Evolutionary conservation across 495 filamentous ascomycete genomes (phyloP), one percentile per base, ranked within the genome.

Genomic region (Aspergillus diversus): DNA sequence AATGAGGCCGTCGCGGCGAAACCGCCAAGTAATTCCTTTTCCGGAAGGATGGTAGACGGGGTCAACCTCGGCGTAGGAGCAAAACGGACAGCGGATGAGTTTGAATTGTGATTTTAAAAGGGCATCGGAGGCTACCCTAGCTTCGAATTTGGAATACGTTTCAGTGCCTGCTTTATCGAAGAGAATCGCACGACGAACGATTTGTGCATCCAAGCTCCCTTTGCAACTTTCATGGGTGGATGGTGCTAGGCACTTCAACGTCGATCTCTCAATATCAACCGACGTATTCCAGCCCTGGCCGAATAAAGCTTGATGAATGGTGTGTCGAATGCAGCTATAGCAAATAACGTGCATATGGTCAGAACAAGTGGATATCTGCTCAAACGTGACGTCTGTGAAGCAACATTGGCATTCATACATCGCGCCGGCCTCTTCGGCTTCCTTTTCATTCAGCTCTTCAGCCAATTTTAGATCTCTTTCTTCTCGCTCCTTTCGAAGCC

Each of bases 331-430:
- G 69, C 95, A 99, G 27, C 81, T 80, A 71, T 91, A 91, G 79
- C 95, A 99, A 62, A 97, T 84, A 70, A 93, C 83, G 78, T 99
- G 95, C 21, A 85, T 86, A 33, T 84, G 81, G 27, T 77, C 73
- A 66, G 78, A 85, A 70, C 95, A 99, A 2, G 88, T 84, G 7
- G 91, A 85, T 21, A 96, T 83, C 73, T 92, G 87, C 71, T 97
- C 91, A 65, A 96, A 96, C 0, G 90, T 78, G 42, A 82, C 85
- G 35, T 92, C 85, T 33, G 83, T 83, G 66, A 90, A 95, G 76
- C 95, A 99, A 77, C 94, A 97, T 67, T 89, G 88, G 72, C 95
- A 99, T 70, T 98, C 95, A 66, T 92, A 89, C 16, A 93, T 71
- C 31, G 87, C 87, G 33, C 88, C 82, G 6, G 80, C 83, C 33